phyloP scores from a whole-genome alignment of 345 rosid species.

The Citropsis articulata region DNA sequence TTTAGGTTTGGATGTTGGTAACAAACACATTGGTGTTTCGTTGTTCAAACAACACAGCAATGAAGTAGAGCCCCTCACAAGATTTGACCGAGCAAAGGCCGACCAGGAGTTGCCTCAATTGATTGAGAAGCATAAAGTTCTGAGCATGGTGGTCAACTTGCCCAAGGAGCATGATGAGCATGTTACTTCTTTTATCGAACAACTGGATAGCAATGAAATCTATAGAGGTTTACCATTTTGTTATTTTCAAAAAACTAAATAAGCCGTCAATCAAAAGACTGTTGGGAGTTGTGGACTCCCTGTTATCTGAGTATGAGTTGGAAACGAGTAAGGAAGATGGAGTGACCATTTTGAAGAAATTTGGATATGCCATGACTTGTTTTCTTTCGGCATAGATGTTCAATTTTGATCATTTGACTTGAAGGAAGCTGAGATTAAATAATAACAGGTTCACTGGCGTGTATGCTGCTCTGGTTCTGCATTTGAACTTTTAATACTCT shows the following conservation, averaged over 20 bases:
- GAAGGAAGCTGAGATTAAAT: too few relatives aligned
- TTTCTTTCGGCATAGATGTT: too few relatives aligned
- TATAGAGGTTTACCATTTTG: not conserved
- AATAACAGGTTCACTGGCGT: not conserved
- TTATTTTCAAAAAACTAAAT: not conserved
- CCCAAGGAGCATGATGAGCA: not conserved
- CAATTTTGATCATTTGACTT: too few relatives aligned
- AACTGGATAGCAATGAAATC: not conserved
- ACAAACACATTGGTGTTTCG: not conserved
- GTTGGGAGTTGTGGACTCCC: not conserved
- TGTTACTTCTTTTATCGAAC: not conserved
- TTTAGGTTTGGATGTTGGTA: not conserved
- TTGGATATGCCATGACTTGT: not conserved
- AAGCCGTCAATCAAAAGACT: not conserved
- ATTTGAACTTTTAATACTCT: too few relatives aligned
- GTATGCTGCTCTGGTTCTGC: too few relatives aligned
- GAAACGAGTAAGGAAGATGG: not conserved
- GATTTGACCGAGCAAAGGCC: not conserved
- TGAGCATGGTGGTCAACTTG: not conserved
- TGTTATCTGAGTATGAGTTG: not conserved
- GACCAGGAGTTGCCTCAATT: not conserved
- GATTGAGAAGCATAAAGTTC: not conserved
- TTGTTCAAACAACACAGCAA: not conserved
- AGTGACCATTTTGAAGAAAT: not conserved
- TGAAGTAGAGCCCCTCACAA: not conserved